Evolutionary conservation across 345 rosid species (phyloP).

Genomic region (Euclidium syriacum): DNA sequence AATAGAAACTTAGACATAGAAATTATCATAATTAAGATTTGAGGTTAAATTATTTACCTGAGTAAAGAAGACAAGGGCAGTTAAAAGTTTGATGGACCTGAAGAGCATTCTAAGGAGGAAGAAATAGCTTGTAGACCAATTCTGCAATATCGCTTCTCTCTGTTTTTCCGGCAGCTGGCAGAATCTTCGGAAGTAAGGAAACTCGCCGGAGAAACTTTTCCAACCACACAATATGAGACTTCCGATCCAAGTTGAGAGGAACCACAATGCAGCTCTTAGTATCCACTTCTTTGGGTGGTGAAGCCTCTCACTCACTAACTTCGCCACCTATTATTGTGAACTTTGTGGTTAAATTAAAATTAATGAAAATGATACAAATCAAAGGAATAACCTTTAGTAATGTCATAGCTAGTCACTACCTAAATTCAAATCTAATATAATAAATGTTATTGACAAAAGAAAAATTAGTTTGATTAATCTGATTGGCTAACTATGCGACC

Average conservation of each 20-base stretch:
- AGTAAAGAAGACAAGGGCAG: constrained; percentile 58
- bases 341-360: not conserved
- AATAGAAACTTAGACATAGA: not conserved
- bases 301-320: constrained; percentile 47
- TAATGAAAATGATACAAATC: not conserved
- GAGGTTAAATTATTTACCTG: constrained; percentile 45
- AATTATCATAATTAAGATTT: not conserved
- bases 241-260: constrained; percentile 68
- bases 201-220: constrained; percentile 37
- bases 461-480: too few species aligned
- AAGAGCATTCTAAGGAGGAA: constrained; percentile 47
- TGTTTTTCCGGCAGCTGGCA: constrained; percentile 35
- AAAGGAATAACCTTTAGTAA: not conserved
- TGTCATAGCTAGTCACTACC: too few species aligned
- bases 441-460: too few species aligned
- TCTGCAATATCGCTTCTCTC: constrained; percentile 42
- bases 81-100: constrained; percentile 53
- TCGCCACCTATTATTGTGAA: too few species aligned
- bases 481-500: too few species aligned
- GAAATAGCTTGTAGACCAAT: constrained; percentile 57
- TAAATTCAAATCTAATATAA: too few species aligned
- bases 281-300: constrained; percentile 71
- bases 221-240: constrained; percentile 61
- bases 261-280: constrained; percentile 45
- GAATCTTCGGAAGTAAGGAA: constrained; percentile 53